Evolutionary conservation across 2,329 filamentous ascomycete genomes (phyloP).

Genomic region (Pyricularia sp.): DNA sequence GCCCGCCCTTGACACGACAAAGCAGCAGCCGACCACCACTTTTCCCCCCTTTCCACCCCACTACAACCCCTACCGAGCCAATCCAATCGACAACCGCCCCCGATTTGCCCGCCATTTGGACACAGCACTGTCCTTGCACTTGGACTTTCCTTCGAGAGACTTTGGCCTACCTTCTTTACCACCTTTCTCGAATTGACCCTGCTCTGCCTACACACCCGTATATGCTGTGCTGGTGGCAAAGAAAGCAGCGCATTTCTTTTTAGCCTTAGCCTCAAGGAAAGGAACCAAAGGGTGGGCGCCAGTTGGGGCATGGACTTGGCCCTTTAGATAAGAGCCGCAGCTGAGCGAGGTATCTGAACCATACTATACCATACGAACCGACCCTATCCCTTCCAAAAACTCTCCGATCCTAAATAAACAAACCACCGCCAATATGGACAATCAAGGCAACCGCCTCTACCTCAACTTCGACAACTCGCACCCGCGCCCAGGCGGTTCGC

Average conservation of each 20-base stretch:
- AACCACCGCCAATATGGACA: slow-evolving; percentile 38
- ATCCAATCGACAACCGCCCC: neutral
- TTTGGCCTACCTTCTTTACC: neutral
- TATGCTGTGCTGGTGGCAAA: neutral
- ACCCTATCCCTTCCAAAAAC: neutral
- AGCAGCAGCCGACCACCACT: neutral
- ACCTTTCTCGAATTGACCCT: neutral
- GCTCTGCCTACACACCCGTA: neutral
- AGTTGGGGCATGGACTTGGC: neutral
- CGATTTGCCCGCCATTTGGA: neutral
- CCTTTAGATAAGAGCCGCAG: neutral
- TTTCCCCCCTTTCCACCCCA: neutral
- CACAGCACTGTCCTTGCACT: neutral
- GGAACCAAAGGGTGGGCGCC: neutral
- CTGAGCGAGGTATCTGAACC: neutral
- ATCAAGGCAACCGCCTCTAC: slow-evolving; percentile 52
- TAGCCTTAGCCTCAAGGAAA: neutral
- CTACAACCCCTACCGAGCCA: neutral
- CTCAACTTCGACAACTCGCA: slow-evolving; percentile 52
- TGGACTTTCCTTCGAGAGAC: neutral
- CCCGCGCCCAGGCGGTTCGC: slow-evolving; percentile 15
- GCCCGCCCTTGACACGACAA: neutral
- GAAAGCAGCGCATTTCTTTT: neutral
- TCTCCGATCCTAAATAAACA: neutral
- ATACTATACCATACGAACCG: neutral